A percentile compares a stretch with the other conserved stretches of the same genome.
phyloP scores from a whole-genome alignment of 257 asterid species.

The Petunia secreta region DNA sequence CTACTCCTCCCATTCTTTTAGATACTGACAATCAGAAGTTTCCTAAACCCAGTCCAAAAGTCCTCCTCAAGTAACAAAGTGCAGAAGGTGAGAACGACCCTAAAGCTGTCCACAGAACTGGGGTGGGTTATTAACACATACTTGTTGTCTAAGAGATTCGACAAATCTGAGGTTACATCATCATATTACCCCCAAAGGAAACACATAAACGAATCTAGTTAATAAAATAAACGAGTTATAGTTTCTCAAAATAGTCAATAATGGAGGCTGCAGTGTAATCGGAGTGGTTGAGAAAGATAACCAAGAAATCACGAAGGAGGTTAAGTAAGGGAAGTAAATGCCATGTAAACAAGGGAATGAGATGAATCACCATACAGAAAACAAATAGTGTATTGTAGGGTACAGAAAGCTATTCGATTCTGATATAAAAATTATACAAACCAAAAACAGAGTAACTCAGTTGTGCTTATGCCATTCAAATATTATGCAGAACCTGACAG shows the following conservation, averaged over 20 bases:
- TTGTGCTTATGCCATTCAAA: neutral
- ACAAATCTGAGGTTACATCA: neutral
- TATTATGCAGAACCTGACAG: neutral
- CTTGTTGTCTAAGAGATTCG: neutral
- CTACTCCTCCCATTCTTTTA: neutral
- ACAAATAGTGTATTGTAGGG: neutral
- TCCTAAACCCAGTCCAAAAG: neutral
- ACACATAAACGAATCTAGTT: neutral
- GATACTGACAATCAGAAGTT: neutral
- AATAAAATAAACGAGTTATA: neutral
- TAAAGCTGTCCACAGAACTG: constrained; percentile 4
- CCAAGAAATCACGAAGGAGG: neutral
- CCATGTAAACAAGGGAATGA: constrained; percentile 10
- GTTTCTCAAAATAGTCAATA: constrained; percentile 19
- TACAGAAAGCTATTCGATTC: neutral
- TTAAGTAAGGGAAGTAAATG: neutral
- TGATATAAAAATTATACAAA: neutral
- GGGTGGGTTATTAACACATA: neutral
- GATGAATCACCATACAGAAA: constrained; percentile 6
- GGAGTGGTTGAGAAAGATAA: neutral
- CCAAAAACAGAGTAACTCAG: neutral
- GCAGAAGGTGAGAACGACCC: neutral
- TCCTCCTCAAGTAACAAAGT: neutral
- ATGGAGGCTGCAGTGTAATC: neutral
- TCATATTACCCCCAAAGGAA: neutral